These are phyloP conservation scores for Trichophyton verrucosum DNA, from an alignment of 2,329 filamentous ascomycete genomes.

Conservation along the genomic window DNA sequence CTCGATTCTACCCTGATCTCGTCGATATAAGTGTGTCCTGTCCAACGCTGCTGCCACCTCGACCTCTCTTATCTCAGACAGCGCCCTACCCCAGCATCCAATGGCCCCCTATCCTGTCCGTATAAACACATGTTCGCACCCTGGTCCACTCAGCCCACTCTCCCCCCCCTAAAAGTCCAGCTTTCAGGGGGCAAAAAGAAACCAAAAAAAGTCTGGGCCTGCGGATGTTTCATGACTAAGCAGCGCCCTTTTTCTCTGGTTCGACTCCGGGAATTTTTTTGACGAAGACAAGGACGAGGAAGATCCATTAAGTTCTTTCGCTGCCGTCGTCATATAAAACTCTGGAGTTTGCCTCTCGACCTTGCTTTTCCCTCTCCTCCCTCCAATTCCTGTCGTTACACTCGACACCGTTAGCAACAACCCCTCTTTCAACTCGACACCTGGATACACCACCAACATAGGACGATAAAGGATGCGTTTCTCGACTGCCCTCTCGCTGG, in stretches of 20 bases:
- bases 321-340: neutral
- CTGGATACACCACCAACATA: neutral
- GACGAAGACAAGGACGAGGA: neutral
- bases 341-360: conserved; percentile 2
- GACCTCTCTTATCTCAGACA: neutral
- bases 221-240: conserved; percentile 3
- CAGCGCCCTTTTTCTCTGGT: neutral
- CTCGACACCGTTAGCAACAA: neutral
- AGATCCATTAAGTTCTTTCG: neutral
- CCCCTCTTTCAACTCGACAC: neutral
- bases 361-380: conserved; percentile 1
- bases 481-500: conserved; percentile 28
- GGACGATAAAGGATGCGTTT: conserved; percentile 35
- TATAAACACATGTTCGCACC: no score
- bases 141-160: no score
- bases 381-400: neutral
- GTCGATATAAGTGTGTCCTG: no score
- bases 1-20: no score
- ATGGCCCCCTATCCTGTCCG: neutral
- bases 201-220: neutral
- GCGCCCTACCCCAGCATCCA: neutral
- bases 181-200: neutral
- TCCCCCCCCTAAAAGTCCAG: no score
- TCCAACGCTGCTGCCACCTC: neutral
- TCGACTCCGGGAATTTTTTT: neutral